phyloP scores from a whole-genome alignment of 805 yeast genomes.

The Ogataea zsoltii region DNA sequence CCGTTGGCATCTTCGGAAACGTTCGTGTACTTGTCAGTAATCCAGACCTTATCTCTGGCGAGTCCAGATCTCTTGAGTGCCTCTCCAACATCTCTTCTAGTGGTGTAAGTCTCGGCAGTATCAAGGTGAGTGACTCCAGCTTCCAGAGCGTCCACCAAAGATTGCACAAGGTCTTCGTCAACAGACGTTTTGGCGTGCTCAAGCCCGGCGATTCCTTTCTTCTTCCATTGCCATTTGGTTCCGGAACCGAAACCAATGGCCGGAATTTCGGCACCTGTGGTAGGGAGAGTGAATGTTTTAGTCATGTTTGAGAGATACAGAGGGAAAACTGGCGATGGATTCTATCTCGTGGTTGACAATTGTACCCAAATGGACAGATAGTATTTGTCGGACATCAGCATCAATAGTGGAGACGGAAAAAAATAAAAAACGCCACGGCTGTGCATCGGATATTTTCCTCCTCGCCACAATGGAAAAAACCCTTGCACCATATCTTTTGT shows the following conservation, averaged over 20 bases:
- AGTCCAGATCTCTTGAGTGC: conserved; percentile 46
- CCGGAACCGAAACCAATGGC: conserved; percentile 50
- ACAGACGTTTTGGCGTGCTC: conserved; percentile 17
- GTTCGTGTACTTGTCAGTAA: conserved; percentile 58
- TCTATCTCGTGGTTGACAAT: no score
- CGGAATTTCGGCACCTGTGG: conserved; percentile 18
- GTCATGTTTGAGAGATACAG: not conserved
- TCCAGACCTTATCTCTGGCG: conserved; percentile 48
- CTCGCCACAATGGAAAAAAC: no score
- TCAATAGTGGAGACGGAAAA: no score
- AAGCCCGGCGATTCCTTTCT: conserved; percentile 27
- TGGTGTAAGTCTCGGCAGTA: conserved; percentile 63
- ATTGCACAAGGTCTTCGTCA: conserved; percentile 44
- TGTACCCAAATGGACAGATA: no score
- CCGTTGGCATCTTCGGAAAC: conserved; percentile 32
- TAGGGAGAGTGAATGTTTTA: conserved; percentile 4
- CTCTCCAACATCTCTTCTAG: conserved; percentile 59
- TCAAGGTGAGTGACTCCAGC: conserved; percentile 60
- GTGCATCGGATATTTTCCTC: not conserved
- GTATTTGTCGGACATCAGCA: no score
- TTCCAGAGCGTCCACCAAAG: conserved; percentile 46
- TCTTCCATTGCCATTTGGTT: conserved; percentile 53
- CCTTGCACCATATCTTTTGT: no score
- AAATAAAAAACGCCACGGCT: not conserved
- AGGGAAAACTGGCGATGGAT: not conserved